Conservation (phyloP, 352 stramenopile species). For the Phytophthora quininea region DNA sequence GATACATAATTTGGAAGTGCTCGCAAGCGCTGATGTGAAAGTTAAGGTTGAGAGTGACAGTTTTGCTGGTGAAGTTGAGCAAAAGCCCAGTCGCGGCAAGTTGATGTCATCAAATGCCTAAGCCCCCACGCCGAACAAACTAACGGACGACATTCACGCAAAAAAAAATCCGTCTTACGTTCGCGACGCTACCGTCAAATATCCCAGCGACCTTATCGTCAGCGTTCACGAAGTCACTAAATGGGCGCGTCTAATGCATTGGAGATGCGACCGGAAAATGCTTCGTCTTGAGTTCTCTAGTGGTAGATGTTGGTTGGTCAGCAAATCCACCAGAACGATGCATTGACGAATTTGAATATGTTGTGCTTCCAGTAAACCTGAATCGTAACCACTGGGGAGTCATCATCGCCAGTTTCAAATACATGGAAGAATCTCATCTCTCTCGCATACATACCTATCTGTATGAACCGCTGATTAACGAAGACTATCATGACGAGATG, state of each 20-base stretch:
- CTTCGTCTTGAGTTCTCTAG: background rate
- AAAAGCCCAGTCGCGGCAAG: too few species aligned
- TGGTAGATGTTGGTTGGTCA: background rate
- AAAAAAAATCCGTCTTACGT: background rate
- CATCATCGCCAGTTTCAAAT: conserved; percentile 3
- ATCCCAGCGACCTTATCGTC: background rate
- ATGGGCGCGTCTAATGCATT: conserved; percentile 8
- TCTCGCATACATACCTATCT: conserved; percentile 7
- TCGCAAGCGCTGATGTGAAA: too few species aligned
- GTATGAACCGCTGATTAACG: conserved; percentile 12
- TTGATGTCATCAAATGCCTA: too few species aligned
- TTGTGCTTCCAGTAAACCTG: conserved; percentile 10
- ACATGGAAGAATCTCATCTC: background rate
- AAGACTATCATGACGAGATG: conserved; percentile 10
- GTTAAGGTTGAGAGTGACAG: too few species aligned
- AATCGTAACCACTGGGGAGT: conserved; percentile 16
- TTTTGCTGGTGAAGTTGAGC: too few species aligned
- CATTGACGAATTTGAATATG: conserved; percentile 1
- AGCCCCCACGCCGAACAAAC: too few species aligned
- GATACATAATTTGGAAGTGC: too few species aligned
- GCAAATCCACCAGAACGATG: background rate
- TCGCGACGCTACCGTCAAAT: background rate
- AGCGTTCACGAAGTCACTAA: conserved; percentile 12
- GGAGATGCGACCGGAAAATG: background rate
- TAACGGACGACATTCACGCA: too few species aligned